Percentiles rank a stretch among this genome's conserved stretches.
Conservation (phyloP, 495 filamentous ascomycete species). For the Ascodesmis nigricans region DNA sequence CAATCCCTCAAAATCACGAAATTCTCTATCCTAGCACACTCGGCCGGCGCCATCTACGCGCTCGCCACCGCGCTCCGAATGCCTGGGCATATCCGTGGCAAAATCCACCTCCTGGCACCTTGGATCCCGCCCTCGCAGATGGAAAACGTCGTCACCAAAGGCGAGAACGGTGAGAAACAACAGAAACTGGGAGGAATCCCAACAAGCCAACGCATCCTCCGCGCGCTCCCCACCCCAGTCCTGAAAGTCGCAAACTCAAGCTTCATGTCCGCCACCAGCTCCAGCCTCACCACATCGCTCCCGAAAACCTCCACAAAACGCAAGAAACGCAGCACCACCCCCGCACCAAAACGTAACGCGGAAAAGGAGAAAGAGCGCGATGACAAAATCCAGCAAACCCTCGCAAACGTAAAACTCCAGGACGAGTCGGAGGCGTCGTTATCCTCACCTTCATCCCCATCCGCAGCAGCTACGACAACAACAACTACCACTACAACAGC, state of each 20-base stretch:
- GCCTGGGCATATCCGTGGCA: conserved; percentile 84
- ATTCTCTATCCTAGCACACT: conserved; percentile 95
- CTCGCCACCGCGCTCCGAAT: conserved; percentile 88
- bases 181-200: conserved; percentile 41
- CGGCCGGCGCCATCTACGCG: conserved; percentile 90
- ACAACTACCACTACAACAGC: background rate
- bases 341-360: conserved; percentile 17
- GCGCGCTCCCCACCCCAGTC: conserved; percentile 75
- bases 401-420: too few relatives aligned
- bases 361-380: too few relatives aligned
- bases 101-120: conserved; percentile 83
- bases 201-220: conserved; percentile 73
- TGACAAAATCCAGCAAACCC: too few relatives aligned
- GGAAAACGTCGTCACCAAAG: conserved; percentile 34
- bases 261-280: conserved; percentile 81
- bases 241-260: conserved; percentile 84
- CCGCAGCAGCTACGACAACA: conserved; percentile 7
- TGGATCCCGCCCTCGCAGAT: conserved; percentile 99
- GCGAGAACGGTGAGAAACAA: conserved; percentile 18
- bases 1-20: conserved; percentile 81
- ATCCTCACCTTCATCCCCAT: conserved; percentile 17
- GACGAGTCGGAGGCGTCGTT: conserved; percentile 12
- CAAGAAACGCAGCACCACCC: conserved; percentile 24
- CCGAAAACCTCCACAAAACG: conserved; percentile 38
- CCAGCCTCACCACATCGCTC: conserved; percentile 64